Conservation (phyloP, 148 eudicot species). For the Amaranthus cruentus region DNA sequence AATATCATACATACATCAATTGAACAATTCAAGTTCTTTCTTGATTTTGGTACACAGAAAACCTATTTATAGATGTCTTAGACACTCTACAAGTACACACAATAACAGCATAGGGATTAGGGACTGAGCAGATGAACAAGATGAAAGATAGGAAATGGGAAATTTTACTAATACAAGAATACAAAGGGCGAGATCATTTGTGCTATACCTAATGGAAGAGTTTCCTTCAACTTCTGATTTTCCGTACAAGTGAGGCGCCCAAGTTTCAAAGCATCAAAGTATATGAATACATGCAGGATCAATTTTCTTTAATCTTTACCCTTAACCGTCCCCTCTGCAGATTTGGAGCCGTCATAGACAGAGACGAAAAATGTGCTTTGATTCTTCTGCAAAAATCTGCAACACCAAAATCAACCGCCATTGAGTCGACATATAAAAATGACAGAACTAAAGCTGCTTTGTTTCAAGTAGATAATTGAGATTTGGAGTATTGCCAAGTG, state of each 20-base stretch:
- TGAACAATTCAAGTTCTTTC: neutral
- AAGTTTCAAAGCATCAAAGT: neutral
- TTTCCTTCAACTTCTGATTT: neutral
- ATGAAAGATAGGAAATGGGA: neutral
- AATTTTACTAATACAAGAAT: slow-evolving; percentile 1
- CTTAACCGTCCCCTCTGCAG: slow-evolving; percentile 47
- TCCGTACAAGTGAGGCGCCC: neutral
- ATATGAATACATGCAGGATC: slow-evolving; percentile 22
- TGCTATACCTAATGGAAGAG: slow-evolving; percentile 2
- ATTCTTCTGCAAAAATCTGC: slow-evolving; percentile 84
- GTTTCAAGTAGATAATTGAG: too few relatives aligned
- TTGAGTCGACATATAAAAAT: too few relatives aligned
- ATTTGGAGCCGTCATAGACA: slow-evolving; percentile 50
- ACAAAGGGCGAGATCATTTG: slow-evolving; percentile 4
- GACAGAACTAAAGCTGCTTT: too few relatives aligned
- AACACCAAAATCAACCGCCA: neutral
- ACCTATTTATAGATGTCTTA: too few relatives aligned
- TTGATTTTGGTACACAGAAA: too few relatives aligned
- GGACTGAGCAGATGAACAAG: neutral
- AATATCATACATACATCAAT: neutral
- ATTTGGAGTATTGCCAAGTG: too few relatives aligned
- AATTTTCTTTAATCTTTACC: slow-evolving; percentile 40
- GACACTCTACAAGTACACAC: too few relatives aligned
- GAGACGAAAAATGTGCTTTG: slow-evolving; percentile 65
- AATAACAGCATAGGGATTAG: neutral